Percentiles rank a stretch among this genome's conserved stretches.
These are phyloP conservation scores for Isatis lusitanica DNA, from an alignment of 441 rosid genomes.

Conservation along the genomic window DNA sequence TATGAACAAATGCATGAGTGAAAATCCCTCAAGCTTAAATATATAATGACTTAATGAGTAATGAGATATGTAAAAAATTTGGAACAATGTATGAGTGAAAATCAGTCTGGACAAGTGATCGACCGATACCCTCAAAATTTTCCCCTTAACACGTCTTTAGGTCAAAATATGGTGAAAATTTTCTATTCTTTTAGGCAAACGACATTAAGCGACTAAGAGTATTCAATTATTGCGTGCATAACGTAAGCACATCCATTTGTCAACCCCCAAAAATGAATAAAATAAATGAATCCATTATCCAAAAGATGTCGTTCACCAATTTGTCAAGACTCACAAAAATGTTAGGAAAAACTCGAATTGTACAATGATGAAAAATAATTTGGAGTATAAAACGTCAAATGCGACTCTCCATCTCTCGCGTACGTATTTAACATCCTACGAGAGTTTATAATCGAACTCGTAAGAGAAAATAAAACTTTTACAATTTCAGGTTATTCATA, in stretches of 20 bases:
- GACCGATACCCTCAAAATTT: too few relatives aligned
- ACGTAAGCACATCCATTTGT: background rate
- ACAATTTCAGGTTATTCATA: background rate
- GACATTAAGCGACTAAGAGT: too few relatives aligned
- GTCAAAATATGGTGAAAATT: too few relatives aligned
- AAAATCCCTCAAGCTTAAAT: too few relatives aligned
- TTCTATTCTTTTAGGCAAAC: too few relatives aligned
- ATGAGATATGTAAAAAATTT: too few relatives aligned
- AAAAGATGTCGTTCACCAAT: background rate
- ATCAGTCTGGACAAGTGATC: too few relatives aligned
- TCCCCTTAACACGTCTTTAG: too few relatives aligned
- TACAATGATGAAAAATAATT: background rate
- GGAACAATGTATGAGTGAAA: too few relatives aligned
- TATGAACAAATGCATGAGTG: too few relatives aligned
- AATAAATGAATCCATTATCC: background rate
- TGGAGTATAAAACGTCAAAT: background rate
- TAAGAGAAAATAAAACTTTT: background rate
- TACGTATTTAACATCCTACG: background rate
- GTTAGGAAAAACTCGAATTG: conserved; percentile 11
- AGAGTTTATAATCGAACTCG: background rate
- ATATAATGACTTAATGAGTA: too few relatives aligned
- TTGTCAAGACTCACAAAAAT: background rate
- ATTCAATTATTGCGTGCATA: background rate
- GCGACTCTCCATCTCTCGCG: conserved; percentile 19
- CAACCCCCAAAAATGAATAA: background rate